phyloP scores from a whole-genome alignment of 2,329 filamentous ascomycete species.

The Onygena corvina region DNA sequence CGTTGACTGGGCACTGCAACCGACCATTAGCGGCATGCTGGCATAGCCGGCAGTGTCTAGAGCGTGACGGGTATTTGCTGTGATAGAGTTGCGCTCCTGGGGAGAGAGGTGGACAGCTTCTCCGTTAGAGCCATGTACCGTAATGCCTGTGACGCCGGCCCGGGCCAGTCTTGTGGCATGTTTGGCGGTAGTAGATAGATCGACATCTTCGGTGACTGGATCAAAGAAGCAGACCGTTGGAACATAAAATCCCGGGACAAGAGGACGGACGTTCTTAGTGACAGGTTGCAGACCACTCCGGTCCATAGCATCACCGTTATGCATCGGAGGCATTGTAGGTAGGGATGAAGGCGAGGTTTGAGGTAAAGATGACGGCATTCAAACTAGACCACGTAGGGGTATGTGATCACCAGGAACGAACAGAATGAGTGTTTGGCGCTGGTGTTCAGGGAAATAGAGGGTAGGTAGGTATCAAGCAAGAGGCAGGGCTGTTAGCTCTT shows the following conservation, averaged over 20 bases:
- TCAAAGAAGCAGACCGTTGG: conserved; percentile 73
- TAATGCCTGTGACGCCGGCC: conserved; percentile 67
- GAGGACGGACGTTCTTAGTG: conserved; percentile 7
- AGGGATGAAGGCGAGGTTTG: not conserved
- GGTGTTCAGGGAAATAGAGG: too few relatives aligned
- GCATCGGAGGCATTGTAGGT: conserved; percentile 8
- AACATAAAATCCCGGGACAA: conserved; percentile 15
- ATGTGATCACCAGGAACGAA: not conserved
- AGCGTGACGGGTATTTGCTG: conserved; percentile 64
- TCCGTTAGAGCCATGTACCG: conserved; percentile 82
- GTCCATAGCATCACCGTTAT: conserved; percentile 6
- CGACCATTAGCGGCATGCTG: conserved; percentile 67
- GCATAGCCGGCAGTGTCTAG: conserved; percentile 68
- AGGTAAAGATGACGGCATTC: not conserved
- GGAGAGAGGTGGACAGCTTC: conserved; percentile 75
- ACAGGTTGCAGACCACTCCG: not conserved
- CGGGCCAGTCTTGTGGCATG: conserved; percentile 67
- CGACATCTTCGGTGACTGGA: conserved; percentile 69
- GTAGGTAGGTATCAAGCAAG: not conserved
- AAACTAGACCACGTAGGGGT: not conserved
- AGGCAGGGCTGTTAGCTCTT: too few relatives aligned
- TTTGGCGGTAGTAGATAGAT: conserved; percentile 64
- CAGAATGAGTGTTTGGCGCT: too few relatives aligned
- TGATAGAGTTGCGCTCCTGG: conserved; percentile 64
- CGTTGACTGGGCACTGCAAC: conserved; percentile 70